These are phyloP conservation scores for Fusarium chaquense DNA, from an alignment of 2,329 filamentous ascomycete genomes.

Conservation along the genomic window DNA sequence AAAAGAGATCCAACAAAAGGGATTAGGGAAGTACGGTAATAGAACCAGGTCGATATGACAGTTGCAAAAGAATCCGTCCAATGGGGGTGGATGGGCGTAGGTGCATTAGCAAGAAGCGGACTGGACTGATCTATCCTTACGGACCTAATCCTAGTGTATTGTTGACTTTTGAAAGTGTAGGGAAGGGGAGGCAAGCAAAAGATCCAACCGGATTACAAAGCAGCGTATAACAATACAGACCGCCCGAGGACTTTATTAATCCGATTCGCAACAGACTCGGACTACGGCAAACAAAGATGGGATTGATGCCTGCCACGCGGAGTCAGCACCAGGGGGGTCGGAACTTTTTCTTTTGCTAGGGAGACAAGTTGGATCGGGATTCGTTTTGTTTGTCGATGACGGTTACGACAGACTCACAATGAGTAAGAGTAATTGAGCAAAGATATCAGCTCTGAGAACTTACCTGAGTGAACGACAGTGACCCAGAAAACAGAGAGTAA, in stretches of 20 bases:
- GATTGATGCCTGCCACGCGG: constrained; percentile 20
- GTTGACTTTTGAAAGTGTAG: constrained; percentile 7
- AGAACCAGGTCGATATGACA: constrained; percentile 29
- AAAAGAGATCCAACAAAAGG: constrained; percentile 10
- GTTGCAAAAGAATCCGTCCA: constrained; percentile 15
- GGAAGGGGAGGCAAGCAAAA: constrained; percentile 1
- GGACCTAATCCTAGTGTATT: constrained; percentile 11
- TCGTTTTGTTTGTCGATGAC: constrained; percentile 29
- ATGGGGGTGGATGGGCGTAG: constrained; percentile 25
- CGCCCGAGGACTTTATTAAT: background rate
- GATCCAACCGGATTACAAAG: constrained; percentile 41
- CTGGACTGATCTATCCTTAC: constrained; percentile 10
- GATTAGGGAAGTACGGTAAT: constrained; percentile 20
- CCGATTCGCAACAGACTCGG: constrained; percentile 24
- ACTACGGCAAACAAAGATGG: constrained; percentile 29
- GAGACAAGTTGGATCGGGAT: background rate
- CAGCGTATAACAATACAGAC: constrained; percentile 9
- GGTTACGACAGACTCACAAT: constrained; percentile 13
- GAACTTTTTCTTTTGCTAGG: background rate
- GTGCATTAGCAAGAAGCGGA: constrained; percentile 18
- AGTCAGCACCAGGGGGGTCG: constrained; percentile 24
- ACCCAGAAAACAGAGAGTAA: background rate
- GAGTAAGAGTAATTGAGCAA: background rate
- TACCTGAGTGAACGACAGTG: background rate
- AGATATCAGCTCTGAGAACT: background rate